Percentiles rank a stretch among this genome's conserved stretches.
Evolutionary conservation across 2,329 filamentous ascomycete genomes (phyloP).

Genomic region (Penicillium sclerotigenum): DNA sequence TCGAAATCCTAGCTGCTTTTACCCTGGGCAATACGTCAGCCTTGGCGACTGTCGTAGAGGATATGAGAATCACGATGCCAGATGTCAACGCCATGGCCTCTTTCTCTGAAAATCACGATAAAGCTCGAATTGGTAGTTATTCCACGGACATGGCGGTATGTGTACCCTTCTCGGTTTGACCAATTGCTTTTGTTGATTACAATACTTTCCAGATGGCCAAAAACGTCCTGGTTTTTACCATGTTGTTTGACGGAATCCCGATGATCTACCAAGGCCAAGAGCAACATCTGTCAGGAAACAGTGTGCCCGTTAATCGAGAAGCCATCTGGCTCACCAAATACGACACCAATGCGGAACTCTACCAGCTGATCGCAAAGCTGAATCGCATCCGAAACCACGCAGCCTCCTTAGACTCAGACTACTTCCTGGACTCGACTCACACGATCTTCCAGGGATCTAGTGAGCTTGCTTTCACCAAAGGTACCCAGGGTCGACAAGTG

Average conservation of each 20-base stretch:
- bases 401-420: conserved; percentile 33
- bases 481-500: conserved; percentile 40
- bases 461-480: conserved; percentile 48
- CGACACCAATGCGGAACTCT: conserved; percentile 40
- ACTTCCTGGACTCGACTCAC: conserved; percentile 34
- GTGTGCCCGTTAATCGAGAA: conserved; percentile 50
- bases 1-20: conserved; percentile 33
- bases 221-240: conserved; percentile 60
- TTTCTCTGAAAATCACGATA: conserved; percentile 61
- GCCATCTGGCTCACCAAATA: conserved; percentile 51
- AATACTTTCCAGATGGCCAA: conserved; percentile 46
- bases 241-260: conserved; percentile 56
- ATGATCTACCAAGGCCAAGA: conserved; percentile 48
- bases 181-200: conserved; percentile 4
- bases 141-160: conserved; percentile 51
- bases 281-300: conserved; percentile 54
- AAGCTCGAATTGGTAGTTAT: conserved; percentile 51
- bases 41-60: conserved; percentile 24
- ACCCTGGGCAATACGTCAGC: conserved; percentile 29
- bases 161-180: neutral
- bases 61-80: conserved; percentile 28
- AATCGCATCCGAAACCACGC: conserved; percentile 46
- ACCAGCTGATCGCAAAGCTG: conserved; percentile 36
- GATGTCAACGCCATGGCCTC: conserved; percentile 49
- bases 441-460: conserved; percentile 25